Evolutionary conservation across 2,329 filamentous ascomycete genomes (phyloP), one percentile per base, ranked within the genome.

Genomic region (Fusarium sulawesiense): DNA sequence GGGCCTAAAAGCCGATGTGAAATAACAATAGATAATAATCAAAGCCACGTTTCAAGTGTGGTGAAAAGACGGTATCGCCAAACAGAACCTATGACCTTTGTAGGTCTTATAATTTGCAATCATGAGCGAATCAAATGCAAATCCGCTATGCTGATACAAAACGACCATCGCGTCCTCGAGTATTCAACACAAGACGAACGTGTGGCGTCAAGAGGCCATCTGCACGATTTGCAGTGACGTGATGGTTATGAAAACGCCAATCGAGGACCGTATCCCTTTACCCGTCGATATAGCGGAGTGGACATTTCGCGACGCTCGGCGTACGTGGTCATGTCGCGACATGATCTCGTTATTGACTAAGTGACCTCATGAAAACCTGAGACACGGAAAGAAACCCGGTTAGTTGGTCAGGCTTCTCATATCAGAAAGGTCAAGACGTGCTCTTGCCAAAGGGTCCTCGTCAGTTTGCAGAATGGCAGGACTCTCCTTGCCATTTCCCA

Each of bases 401-500:
- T 77, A 82, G 75, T 79, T 77, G 50, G 80, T 76, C 40, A 81
- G 74, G 65, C 80, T 80, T 58, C 80, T 76, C 76, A 80, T 76
- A 60, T 82, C 80, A 53, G 79, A 77, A 59, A 81, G 74, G 60
- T 80, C 79, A 51, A 80, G 82, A 80, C 84, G 80, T 82, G 84
- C 82, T 82, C 83, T 86, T 77, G 81, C 78, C 70, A 88, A 76
- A 47, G 83, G 80, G 86, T 88, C 80, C 25, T 77, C 67, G 20
- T 77, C 73, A 61, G 85, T 85, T 61, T 72, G 41, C 54, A 90
- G 81, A 55, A 91, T 81, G 30, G 86, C 83, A 27, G 91, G 90
- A 78, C 89, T 93, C 56, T 89, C 89, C 58, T 86, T 79, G 67
- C 84, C 88, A 49, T 75, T 74, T 20, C 85, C 84, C 49, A 80